Base-by-base conservation (phyloP, 331 rosid species). In the Telfairia occidentalis region DNA sequence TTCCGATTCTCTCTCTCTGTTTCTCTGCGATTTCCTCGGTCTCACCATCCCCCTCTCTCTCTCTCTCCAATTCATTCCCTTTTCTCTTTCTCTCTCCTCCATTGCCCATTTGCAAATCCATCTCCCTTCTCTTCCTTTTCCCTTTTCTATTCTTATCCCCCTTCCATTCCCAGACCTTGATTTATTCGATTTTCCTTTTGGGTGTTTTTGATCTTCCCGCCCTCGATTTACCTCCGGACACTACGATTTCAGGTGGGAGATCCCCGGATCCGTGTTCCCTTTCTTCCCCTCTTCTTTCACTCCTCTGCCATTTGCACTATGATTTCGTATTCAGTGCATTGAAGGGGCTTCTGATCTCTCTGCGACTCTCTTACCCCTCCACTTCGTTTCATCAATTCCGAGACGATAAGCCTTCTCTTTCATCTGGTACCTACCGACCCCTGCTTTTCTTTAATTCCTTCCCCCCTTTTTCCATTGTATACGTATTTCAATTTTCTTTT, bases 1-100 rank as follows among this genome's bases (percentile, higher is more conserved):
- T 73, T 71, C 86, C 91, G 89, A 80, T 76, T 76, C 55, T 80
- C 85, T 83, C 88, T 83, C 89, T 46, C 82, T 67, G 37, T 76
- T 76, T 49, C 9, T 55, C 72, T 78, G 54, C 78, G 63, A 73
- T 73, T 73, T 30, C 66, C 77, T 54, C 65, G 49, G 23, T 53
- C 35, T 53, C 37, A 53, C 37, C 19, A 34, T 42, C 69, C 18
- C 69, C 73, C 67, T 76, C 82, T 61, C 13, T 71, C 54, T 69
- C 77, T 75, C 24, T 35, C 28, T 26, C 34, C 43, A 35, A 32
- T 32, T 61, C 70, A 13, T 30, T 32, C 67, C 57, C 54, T 42
- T 53, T 80, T 23, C 61, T 19, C 76, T 2, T 23, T 5, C 45
- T 4, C 23, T 13, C 18, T 19, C 48, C 48, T n/a, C n/a, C 65